Base-by-base conservation (phyloP, 352 stramenopile species). In the Phytopythium montanum region DNA sequence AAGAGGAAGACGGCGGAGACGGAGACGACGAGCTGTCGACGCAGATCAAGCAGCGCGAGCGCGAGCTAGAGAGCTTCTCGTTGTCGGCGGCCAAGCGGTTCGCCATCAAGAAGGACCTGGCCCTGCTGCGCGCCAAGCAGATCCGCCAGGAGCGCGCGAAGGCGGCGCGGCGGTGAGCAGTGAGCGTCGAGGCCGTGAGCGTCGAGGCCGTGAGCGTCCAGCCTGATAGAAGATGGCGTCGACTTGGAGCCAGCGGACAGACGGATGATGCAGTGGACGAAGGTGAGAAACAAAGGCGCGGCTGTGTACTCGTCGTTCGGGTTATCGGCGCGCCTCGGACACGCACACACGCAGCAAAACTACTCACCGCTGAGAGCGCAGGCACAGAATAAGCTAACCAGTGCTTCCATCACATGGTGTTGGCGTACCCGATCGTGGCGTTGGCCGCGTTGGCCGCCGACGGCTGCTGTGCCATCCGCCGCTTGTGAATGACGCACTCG, bases 61-160 rank as follows among this genome's bases (percentile, higher is more conserved):
- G 31, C 8, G 69, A 89, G 59, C 72, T 95, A 29, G 86, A 95
- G 45, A 70, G 70, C 48, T 74, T 75, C 23, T 59, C 76, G 9
- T 59, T 95, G 8, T 92, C 82, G 14, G 82, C 65, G 3, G 62
- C 82, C 3, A 95, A 94, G 57, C 82, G 77, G 23, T 94, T 89
- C 42, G 83, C 84, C 33, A 54, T 95, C 34, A 93, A 92, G 69
- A 95, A 94, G 62, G 76, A 94, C 44, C 59, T 95, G 18, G 84
- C 84, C 10, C 73, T 89, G 59, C 52, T 77, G 33, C 84, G 84
- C 31, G 88, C 84, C 4, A 70, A 79, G 45, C 78, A 77, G 60
- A 87, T 94, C 61, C 85, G 80, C 16, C 66, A 75, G 33, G 60
- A 72, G 28, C 70, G 82, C 53, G 26, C 53, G 25, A 59, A 59